A percentile compares a stretch with the other conserved stretches of the same genome.
These are phyloP conservation scores for Rhodotorula sp. DNA, from an alignment of 1,284 basidiomycete genomes.

Conservation along the genomic window DNA sequence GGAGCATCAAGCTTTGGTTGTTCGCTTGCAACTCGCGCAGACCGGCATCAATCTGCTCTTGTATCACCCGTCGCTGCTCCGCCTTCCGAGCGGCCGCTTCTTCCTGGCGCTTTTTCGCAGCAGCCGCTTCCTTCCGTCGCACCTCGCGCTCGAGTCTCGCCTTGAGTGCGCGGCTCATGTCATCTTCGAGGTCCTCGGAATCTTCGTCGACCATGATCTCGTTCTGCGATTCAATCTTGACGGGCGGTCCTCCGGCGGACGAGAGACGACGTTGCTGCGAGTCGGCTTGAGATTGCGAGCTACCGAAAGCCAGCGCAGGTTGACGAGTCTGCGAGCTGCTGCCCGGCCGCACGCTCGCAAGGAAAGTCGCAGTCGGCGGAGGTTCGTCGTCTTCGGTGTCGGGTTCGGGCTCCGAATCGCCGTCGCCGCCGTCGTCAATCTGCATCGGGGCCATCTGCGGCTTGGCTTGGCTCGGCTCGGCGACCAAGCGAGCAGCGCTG, in stretches of 20 bases:
- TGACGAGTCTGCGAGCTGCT: not conserved
- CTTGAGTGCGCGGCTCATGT: not conserved
- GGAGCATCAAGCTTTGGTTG: too few species aligned
- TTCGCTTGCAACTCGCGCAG: not conserved
- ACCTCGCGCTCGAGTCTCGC: not conserved
- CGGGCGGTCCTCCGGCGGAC: slow-evolving; percentile 1
- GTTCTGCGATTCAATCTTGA: slow-evolving; percentile 11
- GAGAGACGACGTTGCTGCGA: slow-evolving; percentile 1
- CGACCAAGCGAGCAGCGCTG: not conserved
- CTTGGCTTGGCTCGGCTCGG: too few species aligned
- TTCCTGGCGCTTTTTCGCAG: not conserved
- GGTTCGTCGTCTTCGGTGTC: slow-evolving; percentile 22
- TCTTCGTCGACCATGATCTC: not conserved
- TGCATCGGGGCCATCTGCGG: not conserved
- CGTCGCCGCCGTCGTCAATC: not conserved
- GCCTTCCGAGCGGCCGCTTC: not conserved
- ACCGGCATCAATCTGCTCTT: not conserved
- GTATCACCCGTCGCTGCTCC: not conserved
- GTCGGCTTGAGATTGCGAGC: slow-evolving; percentile 1
- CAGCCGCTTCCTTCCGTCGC: not conserved
- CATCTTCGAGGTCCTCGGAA: not conserved
- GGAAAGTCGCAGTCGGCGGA: not conserved
- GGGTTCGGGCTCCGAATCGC: slow-evolving; percentile 26
- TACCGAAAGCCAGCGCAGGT: not conserved
- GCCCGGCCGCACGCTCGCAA: not conserved